These are phyloP conservation scores for Cercophora newfieldiana DNA, from an alignment of 495 filamentous ascomycete genomes.

Conservation along the genomic window DNA sequence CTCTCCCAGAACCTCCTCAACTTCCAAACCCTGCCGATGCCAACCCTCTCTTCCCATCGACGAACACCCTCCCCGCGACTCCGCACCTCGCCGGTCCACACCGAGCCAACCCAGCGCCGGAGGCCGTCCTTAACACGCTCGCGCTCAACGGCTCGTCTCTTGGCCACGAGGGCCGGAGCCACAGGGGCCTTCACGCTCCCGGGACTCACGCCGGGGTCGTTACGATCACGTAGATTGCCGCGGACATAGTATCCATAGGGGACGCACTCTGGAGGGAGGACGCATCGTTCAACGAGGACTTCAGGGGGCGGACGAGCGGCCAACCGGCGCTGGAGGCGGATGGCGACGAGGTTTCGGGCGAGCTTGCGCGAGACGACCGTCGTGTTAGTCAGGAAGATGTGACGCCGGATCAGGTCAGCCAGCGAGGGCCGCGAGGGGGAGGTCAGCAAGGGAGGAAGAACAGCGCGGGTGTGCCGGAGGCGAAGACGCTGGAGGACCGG, in stretches of 20 bases:
- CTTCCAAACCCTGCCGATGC: conserved; percentile 51
- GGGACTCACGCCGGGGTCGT: too few species aligned
- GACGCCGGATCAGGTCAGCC: conserved; percentile 49
- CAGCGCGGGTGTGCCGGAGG: conserved; percentile 49
- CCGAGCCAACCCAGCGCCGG: conserved; percentile 50
- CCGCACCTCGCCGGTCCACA: conserved; percentile 45
- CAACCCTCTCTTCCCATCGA: conserved; percentile 43
- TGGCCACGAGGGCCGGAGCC: conserved; percentile 37
- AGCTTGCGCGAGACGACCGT: conserved; percentile 55
- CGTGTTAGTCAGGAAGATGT: conserved; percentile 60
- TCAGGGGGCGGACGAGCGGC: conserved; percentile 45
- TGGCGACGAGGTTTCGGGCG: conserved; percentile 51
- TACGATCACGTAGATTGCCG: neutral
- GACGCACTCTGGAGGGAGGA: conserved; percentile 48
- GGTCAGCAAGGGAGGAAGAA: conserved; percentile 49
- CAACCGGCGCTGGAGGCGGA: conserved; percentile 47
- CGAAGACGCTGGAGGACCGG: conserved; percentile 58
- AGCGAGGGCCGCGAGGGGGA: conserved; percentile 55
- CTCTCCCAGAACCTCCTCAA: conserved; percentile 55
- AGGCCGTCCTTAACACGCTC: conserved; percentile 57
- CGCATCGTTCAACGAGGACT: conserved; percentile 44
- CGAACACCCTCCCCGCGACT: conserved; percentile 40
- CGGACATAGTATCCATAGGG: conserved; percentile 19
- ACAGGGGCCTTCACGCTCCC: conserved; percentile 19
- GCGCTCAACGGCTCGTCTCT: conserved; percentile 51